Percentiles rank a stretch among this genome's conserved stretches.
These are phyloP conservation scores for Hyphodiscus hymeniophilus DNA, from an alignment of 495 filamentous ascomycete genomes.

Conservation along the genomic window DNA sequence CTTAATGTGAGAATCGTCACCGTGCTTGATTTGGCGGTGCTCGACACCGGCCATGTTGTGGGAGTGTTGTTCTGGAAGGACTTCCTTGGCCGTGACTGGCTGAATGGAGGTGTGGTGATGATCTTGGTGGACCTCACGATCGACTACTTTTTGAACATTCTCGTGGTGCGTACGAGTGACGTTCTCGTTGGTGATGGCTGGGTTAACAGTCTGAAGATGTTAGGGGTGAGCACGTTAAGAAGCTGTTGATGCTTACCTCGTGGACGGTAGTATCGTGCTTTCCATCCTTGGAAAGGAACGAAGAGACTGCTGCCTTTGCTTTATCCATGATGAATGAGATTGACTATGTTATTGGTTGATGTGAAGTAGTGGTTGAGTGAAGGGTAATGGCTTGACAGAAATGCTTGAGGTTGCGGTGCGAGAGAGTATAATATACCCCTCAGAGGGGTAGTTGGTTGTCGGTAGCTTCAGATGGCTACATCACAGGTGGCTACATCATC, in stretches of 20 bases:
- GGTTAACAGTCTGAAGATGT: conserved; percentile 38
- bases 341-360: no score
- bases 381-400: no score
- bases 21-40: conserved; percentile 45
- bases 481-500: conserved; percentile 7
- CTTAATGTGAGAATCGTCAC: conserved; percentile 36
- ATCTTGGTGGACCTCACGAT: conserved; percentile 55
- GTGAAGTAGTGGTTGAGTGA: no score
- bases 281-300: conserved; percentile 47
- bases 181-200: conserved; percentile 49
- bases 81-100: conserved; percentile 37
- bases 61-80: conserved; percentile 40
- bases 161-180: conserved; percentile 45
- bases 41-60: conserved; percentile 44
- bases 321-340: conserved; percentile 37
- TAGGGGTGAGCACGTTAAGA: neutral
- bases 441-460: no score
- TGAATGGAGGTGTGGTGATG: conserved; percentile 49
- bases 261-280: conserved; percentile 55
- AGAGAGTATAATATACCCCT: no score
- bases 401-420: no score
- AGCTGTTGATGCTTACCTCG: conserved; percentile 25
- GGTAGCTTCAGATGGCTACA: no score
- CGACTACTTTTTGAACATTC: conserved; percentile 42
- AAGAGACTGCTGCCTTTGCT: conserved; percentile 43